Evolutionary conservation across 1,284 basidiomycete species (phyloP), one percentile per base, ranked within the genome.

Genomic region (Grifola frondosa): DNA sequence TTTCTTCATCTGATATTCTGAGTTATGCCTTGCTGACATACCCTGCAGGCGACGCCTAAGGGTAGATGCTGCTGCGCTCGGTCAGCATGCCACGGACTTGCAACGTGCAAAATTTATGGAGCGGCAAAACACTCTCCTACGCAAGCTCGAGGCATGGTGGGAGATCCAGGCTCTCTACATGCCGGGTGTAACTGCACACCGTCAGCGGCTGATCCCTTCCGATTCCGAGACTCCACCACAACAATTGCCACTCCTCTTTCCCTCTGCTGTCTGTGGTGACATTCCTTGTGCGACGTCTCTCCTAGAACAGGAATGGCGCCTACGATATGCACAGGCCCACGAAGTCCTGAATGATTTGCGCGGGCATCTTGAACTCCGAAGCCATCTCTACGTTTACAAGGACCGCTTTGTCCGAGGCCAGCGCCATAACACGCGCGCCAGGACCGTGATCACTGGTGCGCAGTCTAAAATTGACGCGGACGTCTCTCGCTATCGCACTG

Each of bases 321-420:
- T 46, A 7, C 43, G 43, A 1, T 22, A 41, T 10, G 50, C 31
- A 2, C 40, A 48, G 22, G 31, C 45, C 4, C 19, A 42, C 24
- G 50, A 49, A 13, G 33, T 23, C 21, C 33, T 35, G 12, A 22
- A 20, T n/a, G 19, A 21, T 15, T 23, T 35, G 10, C 33, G 33
- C 21, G 33, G 19, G 8, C 33, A 22, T 23, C 33, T 35, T 15
- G 33, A 35, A 22, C 12, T 35, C 13, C 19, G 33, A 4, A 23
- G 21, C 21, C 20, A 35, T 15, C n/a, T 35, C 19, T 35, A 35
- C 20, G 21, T n/a, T 2, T 35, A 35, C 33, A 35, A 35, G 33
- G 33, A 35, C 20, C 20, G 20, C 10, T n/a, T 19, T 13, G 10
- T 35, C 12, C 33, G 33, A 3, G 33, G 33, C 5, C 33, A 35